Evolutionary conservation across 805 yeast genomes (phyloP).

Genomic region (Metschnikowia santaceciliae): DNA sequence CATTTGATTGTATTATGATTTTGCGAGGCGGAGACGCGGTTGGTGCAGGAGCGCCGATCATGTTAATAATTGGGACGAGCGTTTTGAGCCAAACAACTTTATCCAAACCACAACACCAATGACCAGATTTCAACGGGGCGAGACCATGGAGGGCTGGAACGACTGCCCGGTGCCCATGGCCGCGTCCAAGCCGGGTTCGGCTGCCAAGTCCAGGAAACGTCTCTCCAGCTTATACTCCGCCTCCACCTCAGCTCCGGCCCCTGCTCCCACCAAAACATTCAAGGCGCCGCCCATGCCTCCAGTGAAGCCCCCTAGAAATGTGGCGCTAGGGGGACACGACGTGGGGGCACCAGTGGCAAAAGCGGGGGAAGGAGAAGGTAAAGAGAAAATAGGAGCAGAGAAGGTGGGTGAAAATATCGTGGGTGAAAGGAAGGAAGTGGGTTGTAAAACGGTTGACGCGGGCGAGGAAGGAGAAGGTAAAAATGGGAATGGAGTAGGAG

Average conservation of each 20-base stretch:
- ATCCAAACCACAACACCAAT: neutral
- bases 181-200: conserved; percentile 7
- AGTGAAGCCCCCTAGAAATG: neutral
- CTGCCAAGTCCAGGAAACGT: conserved; percentile 10
- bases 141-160: conserved; percentile 53
- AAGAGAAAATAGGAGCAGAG: neutral
- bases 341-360: neutral
- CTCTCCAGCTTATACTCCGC: conserved; percentile 6
- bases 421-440: too few species aligned
- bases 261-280: neutral
- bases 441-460: too few species aligned
- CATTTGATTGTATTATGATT: too few species aligned
- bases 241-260: neutral
- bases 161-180: conserved; percentile 48
- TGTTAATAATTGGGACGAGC: neutral
- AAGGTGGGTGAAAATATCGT: too few species aligned
- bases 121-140: conserved; percentile 12
- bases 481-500: too few species aligned
- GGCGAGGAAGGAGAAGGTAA: too few species aligned
- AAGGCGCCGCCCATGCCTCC: conserved; percentile 2
- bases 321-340: neutral
- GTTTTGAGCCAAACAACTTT: neutral
- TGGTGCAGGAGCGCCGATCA: neutral
- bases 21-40: too few species aligned
- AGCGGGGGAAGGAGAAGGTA: neutral